These are phyloP conservation scores for Phytomonas francai DNA, from an alignment of 208 protist species.

Conservation along the genomic window DNA sequence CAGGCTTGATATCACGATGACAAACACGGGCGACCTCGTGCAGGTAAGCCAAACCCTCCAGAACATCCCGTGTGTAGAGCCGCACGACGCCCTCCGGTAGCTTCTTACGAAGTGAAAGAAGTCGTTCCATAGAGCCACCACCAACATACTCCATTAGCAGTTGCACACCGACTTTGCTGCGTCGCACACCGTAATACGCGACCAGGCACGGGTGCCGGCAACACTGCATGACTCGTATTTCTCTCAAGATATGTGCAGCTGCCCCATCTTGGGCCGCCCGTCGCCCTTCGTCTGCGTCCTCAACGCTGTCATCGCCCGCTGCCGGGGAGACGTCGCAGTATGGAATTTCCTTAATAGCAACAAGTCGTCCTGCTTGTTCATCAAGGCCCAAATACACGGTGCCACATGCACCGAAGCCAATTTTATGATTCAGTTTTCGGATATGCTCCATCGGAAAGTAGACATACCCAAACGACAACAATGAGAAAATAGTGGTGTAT, in stretches of 20 bases:
- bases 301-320: not conserved
- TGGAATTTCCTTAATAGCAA: slow-evolving; percentile 84
- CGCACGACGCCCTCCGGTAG: slow-evolving; percentile 70
- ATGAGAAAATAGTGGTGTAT: not conserved
- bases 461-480: not conserved
- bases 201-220: slow-evolving; percentile 68
- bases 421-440: slow-evolving; percentile 59
- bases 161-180: slow-evolving; percentile 56
- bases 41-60: slow-evolving; percentile 74
- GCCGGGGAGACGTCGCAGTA: slow-evolving; percentile 26
- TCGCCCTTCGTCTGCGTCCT: slow-evolving; percentile 5
- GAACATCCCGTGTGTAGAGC: slow-evolving; percentile 65
- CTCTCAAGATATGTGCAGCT: slow-evolving; percentile 47
- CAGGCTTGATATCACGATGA: slow-evolving; percentile 89
- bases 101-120: slow-evolving; percentile 43
- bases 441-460: slow-evolving; percentile 17
- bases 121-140: slow-evolving; percentile 70
- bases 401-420: slow-evolving; percentile 68
- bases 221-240: slow-evolving; percentile 73
- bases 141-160: slow-evolving; percentile 89
- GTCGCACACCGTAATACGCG: slow-evolving; percentile 69
- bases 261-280: slow-evolving; percentile 11
- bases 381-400: slow-evolving; percentile 83
- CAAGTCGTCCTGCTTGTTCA: slow-evolving; percentile 65
- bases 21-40: slow-evolving; percentile 74